A percentile compares a stretch with the other conserved stretches of the same genome.
Conservation (phyloP, 2,329 filamentous ascomycete species). For the Mycosphaerelloides madeirae region DNA sequence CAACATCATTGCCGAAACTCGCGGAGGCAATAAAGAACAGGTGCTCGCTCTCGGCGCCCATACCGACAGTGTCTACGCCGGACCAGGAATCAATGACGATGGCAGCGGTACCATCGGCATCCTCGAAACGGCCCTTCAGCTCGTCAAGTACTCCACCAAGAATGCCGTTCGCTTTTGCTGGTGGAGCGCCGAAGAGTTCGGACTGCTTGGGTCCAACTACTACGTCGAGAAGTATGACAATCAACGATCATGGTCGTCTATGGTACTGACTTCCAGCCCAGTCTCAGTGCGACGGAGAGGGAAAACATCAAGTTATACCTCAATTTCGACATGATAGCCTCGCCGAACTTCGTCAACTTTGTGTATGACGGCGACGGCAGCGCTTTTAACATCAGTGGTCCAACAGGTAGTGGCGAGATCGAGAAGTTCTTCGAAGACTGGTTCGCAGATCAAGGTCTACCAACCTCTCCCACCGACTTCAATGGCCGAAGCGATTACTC, state of each 20-base stretch:
- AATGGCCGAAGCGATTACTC: conserved; percentile 77
- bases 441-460: conserved; percentile 58
- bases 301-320: conserved; percentile 62
- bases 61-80: conserved; percentile 56
- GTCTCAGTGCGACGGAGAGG: conserved; percentile 41
- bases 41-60: conserved; percentile 57
- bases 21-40: conserved; percentile 55
- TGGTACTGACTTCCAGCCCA: conserved; percentile 20
- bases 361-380: conserved; percentile 57
- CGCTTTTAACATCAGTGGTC: conserved; percentile 51
- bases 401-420: conserved; percentile 63
- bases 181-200: conserved; percentile 62
- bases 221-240: conserved; percentile 40
- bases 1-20: conserved; percentile 60
- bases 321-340: conserved; percentile 68
- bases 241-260: too few species aligned
- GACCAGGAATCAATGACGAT: conserved; percentile 73
- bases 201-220: conserved; percentile 56
- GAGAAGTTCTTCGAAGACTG: conserved; percentile 64
- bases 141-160: conserved; percentile 67
- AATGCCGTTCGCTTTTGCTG: conserved; percentile 65
- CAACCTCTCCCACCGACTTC: conserved; percentile 68
- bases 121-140: conserved; percentile 55
- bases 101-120: conserved; percentile 62
- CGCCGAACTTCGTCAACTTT: conserved; percentile 54